Conservation (phyloP, 2,329 filamentous ascomycete genomes). For the Lasiodiplodia sp. region DNA sequence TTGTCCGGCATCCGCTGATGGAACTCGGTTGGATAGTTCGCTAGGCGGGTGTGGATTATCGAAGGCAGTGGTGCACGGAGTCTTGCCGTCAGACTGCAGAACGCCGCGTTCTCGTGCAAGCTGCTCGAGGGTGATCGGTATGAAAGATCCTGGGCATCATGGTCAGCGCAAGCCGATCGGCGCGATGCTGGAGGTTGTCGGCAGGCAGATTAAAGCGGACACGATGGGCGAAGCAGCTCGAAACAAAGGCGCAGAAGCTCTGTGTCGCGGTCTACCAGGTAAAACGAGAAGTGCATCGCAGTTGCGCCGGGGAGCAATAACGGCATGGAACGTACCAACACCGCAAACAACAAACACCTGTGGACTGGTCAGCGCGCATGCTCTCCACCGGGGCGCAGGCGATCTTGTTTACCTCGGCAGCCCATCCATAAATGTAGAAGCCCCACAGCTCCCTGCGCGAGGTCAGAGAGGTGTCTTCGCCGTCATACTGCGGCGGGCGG, state of each 20-base stretch:
- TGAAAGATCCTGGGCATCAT: conserved; percentile 72
- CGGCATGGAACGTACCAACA: conserved; percentile 61
- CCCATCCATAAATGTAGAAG: conserved; percentile 97
- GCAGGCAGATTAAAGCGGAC: background rate
- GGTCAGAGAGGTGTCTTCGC: conserved; percentile 88
- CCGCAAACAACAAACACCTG: conserved; percentile 90
- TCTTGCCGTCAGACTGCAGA: conserved; percentile 76
- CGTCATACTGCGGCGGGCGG: conserved; percentile 63
- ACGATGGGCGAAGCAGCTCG: conserved; percentile 1
- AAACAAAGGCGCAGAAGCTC: background rate
- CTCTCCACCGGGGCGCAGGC: conserved; percentile 1
- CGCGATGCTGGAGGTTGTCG: background rate
- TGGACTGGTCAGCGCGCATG: conserved; percentile 14
- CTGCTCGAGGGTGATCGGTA: conserved; percentile 93
- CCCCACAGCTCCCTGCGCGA: conserved; percentile 86
- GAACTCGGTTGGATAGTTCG: conserved; percentile 33
- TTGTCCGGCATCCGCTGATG: conserved; percentile 55
- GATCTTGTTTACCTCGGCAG: conserved; percentile 68
- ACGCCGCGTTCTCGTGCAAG: conserved; percentile 92
- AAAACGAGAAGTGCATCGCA: conserved; percentile 6
- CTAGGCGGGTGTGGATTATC: conserved; percentile 35
- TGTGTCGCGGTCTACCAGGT: conserved; percentile 3
- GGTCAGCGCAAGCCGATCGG: conserved; percentile 7
- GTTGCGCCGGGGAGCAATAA: background rate
- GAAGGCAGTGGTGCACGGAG: conserved; percentile 69